Percentiles rank a stretch among this genome's conserved stretches.
These are phyloP conservation scores for Solanum etuberosum DNA, from an alignment of 257 asterid species.

Conservation along the genomic window DNA sequence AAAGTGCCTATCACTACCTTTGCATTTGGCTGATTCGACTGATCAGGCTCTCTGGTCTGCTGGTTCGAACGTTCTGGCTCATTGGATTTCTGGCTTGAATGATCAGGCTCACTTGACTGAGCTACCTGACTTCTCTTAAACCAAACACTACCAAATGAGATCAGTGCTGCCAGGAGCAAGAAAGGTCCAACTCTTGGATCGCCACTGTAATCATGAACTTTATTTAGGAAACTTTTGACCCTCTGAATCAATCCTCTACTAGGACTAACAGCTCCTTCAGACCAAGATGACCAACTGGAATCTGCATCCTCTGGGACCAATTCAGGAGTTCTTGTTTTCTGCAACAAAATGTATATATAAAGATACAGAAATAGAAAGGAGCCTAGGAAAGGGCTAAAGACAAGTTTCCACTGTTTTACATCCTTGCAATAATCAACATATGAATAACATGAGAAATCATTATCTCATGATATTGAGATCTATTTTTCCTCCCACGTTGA, in stretches of 20 bases:
- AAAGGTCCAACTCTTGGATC: constrained; percentile 92
- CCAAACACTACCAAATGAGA: constrained; percentile 65
- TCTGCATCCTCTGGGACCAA: constrained; percentile 73
- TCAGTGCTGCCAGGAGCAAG: constrained; percentile 64
- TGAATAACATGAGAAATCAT: neutral
- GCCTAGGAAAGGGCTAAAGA: neutral
- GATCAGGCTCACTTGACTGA: constrained; percentile 17
- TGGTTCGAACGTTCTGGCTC: neutral
- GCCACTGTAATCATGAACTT: constrained; percentile 29
- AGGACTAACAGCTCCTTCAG: constrained; percentile 35
- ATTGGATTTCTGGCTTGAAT: constrained; percentile 21
- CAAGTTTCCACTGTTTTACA: neutral
- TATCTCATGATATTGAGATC: neutral
- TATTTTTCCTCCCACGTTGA: neutral
- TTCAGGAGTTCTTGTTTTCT: constrained; percentile 81
- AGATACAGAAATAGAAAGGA: neutral
- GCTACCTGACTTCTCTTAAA: constrained; percentile 45
- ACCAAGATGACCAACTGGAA: constrained; percentile 48
- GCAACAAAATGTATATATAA: constrained; percentile 8
- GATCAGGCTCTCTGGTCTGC: constrained; percentile 16
- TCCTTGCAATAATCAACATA: neutral
- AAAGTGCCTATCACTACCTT: neutral
- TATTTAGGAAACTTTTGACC: constrained; percentile 20
- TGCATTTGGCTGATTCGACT: constrained; percentile 23
- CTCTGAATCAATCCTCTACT: constrained; percentile 33